Conservation (phyloP, 495 filamentous ascomycete genomes). For the Letharia columbiana region DNA sequence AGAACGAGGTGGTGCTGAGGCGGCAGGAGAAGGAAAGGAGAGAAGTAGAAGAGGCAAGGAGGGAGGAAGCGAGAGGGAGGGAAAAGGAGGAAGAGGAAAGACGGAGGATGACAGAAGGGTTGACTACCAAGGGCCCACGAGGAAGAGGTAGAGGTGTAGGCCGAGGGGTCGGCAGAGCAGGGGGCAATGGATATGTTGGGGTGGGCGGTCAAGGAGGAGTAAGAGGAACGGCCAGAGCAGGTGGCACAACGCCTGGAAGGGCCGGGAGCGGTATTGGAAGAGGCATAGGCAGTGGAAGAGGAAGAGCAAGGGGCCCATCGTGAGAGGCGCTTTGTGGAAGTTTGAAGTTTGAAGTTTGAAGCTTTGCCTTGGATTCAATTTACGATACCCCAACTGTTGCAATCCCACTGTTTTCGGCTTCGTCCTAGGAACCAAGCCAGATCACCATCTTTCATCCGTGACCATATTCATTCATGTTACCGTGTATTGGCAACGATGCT, state of each 20-base stretch:
- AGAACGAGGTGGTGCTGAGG: conserved; percentile 61
- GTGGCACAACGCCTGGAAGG: conserved; percentile 37
- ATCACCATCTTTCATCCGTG: background rate
- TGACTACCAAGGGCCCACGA: conserved; percentile 37
- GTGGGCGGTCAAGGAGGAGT: conserved; percentile 37
- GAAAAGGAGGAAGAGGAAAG: conserved; percentile 67
- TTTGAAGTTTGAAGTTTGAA: background rate
- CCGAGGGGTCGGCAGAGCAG: conserved; percentile 36
- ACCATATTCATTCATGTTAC: background rate
- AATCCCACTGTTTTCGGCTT: background rate
- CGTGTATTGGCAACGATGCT: background rate
- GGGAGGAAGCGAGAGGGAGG: conserved; percentile 59
- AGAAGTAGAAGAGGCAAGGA: conserved; percentile 62
- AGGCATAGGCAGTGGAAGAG: conserved; percentile 37
- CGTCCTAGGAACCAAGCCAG: background rate
- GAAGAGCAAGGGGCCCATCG: conserved; percentile 22
- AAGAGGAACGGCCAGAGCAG: conserved; percentile 33
- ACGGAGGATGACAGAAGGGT: conserved; percentile 38
- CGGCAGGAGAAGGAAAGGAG: conserved; percentile 68
- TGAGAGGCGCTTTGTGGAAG: background rate
- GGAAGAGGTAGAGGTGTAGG: conserved; percentile 38
- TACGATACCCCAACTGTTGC: background rate
- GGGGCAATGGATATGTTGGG: conserved; percentile 40
- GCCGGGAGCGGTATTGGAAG: conserved; percentile 44
- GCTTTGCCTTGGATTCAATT: background rate